These are phyloP conservation scores for Leptomonas pyrrhocoris DNA, from an alignment of 208 protist species.

Conservation along the genomic window DNA sequence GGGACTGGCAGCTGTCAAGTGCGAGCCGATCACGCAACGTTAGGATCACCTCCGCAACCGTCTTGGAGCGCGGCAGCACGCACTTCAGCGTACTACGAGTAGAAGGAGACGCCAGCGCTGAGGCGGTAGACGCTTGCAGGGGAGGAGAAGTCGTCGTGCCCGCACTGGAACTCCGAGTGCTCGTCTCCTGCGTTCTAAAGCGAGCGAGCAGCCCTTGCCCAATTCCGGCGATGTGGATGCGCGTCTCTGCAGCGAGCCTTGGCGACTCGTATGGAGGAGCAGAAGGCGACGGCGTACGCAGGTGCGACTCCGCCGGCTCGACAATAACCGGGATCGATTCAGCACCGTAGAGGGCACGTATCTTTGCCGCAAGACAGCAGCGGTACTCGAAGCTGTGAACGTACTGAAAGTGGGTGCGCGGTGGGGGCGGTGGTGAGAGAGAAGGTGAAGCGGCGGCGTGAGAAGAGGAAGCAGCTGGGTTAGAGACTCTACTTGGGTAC, in stretches of 20 bases:
- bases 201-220: background rate
- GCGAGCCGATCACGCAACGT: constrained; percentile 90
- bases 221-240: background rate
- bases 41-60: constrained; percentile 90
- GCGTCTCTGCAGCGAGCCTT: background rate
- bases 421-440: background rate
- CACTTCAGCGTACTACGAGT: constrained; percentile 47
- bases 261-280: background rate
- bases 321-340: constrained; percentile 89
- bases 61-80: constrained; percentile 61
- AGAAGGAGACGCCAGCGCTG: constrained; percentile 15
- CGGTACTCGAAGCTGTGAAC: constrained; percentile 60
- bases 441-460: background rate
- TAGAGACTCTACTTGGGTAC: background rate
- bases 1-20: constrained; percentile 79
- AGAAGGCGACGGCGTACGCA: constrained; percentile 6
- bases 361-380: constrained; percentile 33
- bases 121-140: background rate
- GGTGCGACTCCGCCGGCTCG: constrained; percentile 68
- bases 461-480: background rate
- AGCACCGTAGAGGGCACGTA: constrained; percentile 50
- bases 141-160: background rate
- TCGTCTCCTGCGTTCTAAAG: background rate
- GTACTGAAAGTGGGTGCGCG: constrained; percentile 45
- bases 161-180: background rate